phyloP scores from a whole-genome alignment of 495 filamentous ascomycete genomes.

The Letharia lupina region DNA sequence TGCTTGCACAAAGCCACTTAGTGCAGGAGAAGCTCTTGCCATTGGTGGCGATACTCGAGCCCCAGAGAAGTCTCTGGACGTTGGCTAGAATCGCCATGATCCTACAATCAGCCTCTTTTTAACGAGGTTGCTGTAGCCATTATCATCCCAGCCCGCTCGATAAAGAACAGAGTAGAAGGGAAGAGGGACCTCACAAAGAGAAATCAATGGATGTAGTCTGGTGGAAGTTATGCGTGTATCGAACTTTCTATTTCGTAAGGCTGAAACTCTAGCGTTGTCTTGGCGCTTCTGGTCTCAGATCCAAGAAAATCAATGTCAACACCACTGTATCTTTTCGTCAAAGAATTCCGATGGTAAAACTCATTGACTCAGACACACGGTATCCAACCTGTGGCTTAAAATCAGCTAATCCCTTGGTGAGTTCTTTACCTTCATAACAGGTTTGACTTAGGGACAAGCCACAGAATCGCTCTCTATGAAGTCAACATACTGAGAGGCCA shows the following conservation, averaged over 20 bases:
- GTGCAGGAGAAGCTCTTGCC: conserved; percentile 3
- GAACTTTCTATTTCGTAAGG: neutral
- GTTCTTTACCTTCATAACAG: neutral
- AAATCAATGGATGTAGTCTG: neutral
- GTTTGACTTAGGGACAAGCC: neutral
- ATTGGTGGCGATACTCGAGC: conserved; percentile 1
- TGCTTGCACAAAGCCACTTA: conserved; percentile 3
- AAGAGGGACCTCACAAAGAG: neutral
- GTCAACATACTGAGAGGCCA: neutral
- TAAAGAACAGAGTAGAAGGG: neutral
- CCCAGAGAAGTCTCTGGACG: neutral
- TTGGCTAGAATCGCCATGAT: neutral
- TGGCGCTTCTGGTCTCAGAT: neutral
- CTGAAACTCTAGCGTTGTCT: neutral
- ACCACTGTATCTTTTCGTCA: neutral
- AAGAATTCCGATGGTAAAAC: too few relatives aligned
- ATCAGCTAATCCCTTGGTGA: neutral
- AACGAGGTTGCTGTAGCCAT: neutral
- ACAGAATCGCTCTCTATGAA: neutral
- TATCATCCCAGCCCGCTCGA: neutral
- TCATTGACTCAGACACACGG: neutral
- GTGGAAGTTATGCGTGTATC: too few relatives aligned
- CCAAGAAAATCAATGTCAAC: neutral
- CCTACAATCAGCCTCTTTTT: neutral
- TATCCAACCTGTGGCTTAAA: neutral